phyloP scores from a whole-genome alignment of 257 asterid species.

The Solanum dulcamara region DNA sequence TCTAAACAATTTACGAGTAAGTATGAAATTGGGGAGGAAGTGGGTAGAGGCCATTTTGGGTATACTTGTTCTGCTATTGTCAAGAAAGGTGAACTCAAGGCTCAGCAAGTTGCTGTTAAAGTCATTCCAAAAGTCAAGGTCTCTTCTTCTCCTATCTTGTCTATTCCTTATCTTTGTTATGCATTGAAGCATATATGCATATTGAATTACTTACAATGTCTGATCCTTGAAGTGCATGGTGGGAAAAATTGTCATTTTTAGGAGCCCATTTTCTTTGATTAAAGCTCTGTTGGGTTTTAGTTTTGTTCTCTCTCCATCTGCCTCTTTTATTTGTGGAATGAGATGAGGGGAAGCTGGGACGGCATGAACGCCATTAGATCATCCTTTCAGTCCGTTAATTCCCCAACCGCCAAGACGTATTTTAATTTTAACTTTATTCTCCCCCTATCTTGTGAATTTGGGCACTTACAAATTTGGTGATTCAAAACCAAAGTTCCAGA shows the following conservation, averaged over 20 bases:
- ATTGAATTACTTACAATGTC: neutral
- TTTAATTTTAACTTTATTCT: neutral
- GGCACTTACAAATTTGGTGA: neutral
- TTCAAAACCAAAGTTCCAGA: neutral
- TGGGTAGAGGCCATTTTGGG: conserved; percentile 74
- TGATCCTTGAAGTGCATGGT: neutral
- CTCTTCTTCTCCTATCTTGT: neutral
- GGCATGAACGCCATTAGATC: neutral
- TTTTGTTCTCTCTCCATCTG: neutral
- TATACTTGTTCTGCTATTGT: conserved; percentile 46
- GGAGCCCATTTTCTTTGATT: neutral
- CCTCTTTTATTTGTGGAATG: neutral
- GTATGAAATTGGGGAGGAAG: conserved; percentile 50
- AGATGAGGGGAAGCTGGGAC: neutral
- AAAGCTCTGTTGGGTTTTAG: neutral
- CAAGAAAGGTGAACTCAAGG: conserved; percentile 54
- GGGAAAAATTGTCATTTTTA: neutral
- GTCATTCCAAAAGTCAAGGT: conserved; percentile 62
- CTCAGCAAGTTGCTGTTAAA: conserved; percentile 56
- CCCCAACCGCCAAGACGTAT: neutral
- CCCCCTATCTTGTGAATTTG: neutral
- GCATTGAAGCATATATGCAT: neutral
- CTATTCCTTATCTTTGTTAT: neutral
- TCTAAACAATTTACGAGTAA: conserved; percentile 34
- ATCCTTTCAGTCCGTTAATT: neutral